Evolutionary conservation across 495 filamentous ascomycete genomes (phyloP).

Genomic region (Penicillium samsonianum): DNA sequence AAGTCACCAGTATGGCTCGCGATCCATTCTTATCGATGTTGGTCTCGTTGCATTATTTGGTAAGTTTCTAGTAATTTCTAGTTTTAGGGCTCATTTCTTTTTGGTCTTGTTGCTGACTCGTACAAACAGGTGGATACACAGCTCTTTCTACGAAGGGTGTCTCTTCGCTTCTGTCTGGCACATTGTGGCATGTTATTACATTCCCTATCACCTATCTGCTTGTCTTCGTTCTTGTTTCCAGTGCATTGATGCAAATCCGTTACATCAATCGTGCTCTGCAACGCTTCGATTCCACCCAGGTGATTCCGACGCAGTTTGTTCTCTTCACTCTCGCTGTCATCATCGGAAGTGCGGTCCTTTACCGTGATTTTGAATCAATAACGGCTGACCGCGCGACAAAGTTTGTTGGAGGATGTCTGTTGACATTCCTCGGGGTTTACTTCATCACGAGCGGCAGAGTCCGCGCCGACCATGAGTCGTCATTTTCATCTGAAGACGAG

Average conservation of each 20-base stretch:
- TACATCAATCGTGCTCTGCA: slow-evolving; percentile 95
- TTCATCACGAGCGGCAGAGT: slow-evolving; percentile 75
- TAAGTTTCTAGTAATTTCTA: slow-evolving; percentile 42
- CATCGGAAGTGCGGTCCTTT: slow-evolving; percentile 86
- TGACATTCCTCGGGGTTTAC: slow-evolving; percentile 94
- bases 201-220: slow-evolving; percentile 91
- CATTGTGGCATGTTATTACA: slow-evolving; percentile 79
- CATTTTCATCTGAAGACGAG: slow-evolving; percentile 49
- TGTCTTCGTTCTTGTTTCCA: slow-evolving; percentile 70
- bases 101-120: slow-evolving; percentile 28
- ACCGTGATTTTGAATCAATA: slow-evolving; percentile 88
- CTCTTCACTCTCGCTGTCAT: slow-evolving; percentile 95
- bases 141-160: slow-evolving; percentile 95
- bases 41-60: slow-evolving; percentile 91
- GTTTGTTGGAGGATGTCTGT: slow-evolving; percentile 82
- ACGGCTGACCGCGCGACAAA: slow-evolving; percentile 67
- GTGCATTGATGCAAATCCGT: slow-evolving; percentile 91
- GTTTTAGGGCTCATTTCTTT: background rate
- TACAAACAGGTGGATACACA: slow-evolving; percentile 81
- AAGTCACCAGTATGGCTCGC: slow-evolving; percentile 78
- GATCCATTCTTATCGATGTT: slow-evolving; percentile 88
- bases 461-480: slow-evolving; percentile 44
- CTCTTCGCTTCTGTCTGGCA: slow-evolving; percentile 88
- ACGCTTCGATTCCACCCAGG: slow-evolving; percentile 93
- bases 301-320: slow-evolving; percentile 96